Base-by-base conservation (phyloP, 23 red algal genomes). In the Porphyridium purpureum region DNA sequence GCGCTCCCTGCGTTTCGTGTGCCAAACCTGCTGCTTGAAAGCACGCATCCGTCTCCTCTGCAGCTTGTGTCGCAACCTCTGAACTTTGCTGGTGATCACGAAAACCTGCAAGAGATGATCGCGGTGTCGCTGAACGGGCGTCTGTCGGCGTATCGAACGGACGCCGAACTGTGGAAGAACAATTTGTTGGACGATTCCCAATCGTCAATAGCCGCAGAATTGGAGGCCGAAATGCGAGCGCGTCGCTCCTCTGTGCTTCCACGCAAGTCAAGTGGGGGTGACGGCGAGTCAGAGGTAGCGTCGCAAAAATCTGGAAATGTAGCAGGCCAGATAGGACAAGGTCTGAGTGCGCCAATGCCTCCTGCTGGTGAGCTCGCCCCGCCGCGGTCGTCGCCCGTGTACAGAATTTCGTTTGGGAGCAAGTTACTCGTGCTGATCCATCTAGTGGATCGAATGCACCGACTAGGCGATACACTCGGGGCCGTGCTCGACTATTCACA, bases 81-180 rank as follows among this genome's bases (percentile, higher is more conserved):
- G 52, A 22, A 21, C 55, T 62, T 7, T 62, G 61, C 28, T 55
- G 63, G 6, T 40, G 48, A 3, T 62, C 64, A 4, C 44, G 44
- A 15, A 81, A 69, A 87, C 54, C 60, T 87, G 29, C 64, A 87
- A 33, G 68, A 61, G 38, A 53, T 60, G 30, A 50, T 87, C 49
- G 81, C 81, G 31, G 46, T 87, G 29, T 76, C 69, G 23, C 52
- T 71, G 27, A 87, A 87, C 56, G 81, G 81, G 1, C 50, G 81
- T 14, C 50, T 87, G 21, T 76, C 81, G 24, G 52, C 70, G 4
- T 87, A 68, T 40, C 15, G 21, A 7, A 51, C 33, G 15, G 59
- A 69, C 23, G 59, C 64, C 38, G 81, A 87, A 55, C 66, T 70
- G 50, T 54, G 64, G 24, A 35, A 60, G 21, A 52, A 69, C 33